Base-by-base conservation (phyloP, 805 yeast genomes). In the Yamadazyma olivae region DNA sequence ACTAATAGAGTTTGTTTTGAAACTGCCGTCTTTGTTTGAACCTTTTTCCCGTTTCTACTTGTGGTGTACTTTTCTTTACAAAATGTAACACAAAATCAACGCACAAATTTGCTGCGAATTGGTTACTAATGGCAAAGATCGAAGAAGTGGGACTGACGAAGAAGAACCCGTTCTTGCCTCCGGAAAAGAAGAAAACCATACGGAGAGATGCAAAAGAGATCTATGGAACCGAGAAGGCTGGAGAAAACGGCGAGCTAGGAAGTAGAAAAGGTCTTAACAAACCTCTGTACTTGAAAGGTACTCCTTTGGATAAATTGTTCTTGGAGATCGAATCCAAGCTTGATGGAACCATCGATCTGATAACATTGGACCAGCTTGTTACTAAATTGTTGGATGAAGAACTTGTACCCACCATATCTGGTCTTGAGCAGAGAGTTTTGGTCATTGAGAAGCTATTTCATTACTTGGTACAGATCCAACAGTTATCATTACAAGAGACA, bases 401-500 rank as follows among this genome's bases (percentile, higher is more conserved):
- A n/a, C n/a, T n/a, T n/a, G 18, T 13, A 13, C 27, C 30, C 6
- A 26, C 33, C 27, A n/a, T n/a, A n/a, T 36, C 35, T 28, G 27
- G 25, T 3, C 6, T 26, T 33, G 20, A 10, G 9, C 12, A 17
- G 15, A 34, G 58, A 16, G 48, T 40, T 31, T 15, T 18, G 8
- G 42, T 50, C 1, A 52, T 74, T 2, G 51, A 54, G n/a, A 45
- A 45, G 21, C 49, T 75, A 4, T 51, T 76, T 12, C 44, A 55
- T 3, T 57, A 51, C 32, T 49, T 77, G n/a, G 28, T 47, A 2
- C 46, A 59, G 26, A 65, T 75, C 16, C 77, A 75, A 45, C 31
- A 42, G 4, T 39, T 59, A 2, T 60, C 79, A 3, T 35, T 39
- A 18, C 57, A 51, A 17, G 41, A 53, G 29, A 35, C 39, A 10